A percentile compares a stretch with the other conserved stretches of the same genome.
phyloP scores from a whole-genome alignment of 306 rosid species.

The Citrullus amarus region DNA sequence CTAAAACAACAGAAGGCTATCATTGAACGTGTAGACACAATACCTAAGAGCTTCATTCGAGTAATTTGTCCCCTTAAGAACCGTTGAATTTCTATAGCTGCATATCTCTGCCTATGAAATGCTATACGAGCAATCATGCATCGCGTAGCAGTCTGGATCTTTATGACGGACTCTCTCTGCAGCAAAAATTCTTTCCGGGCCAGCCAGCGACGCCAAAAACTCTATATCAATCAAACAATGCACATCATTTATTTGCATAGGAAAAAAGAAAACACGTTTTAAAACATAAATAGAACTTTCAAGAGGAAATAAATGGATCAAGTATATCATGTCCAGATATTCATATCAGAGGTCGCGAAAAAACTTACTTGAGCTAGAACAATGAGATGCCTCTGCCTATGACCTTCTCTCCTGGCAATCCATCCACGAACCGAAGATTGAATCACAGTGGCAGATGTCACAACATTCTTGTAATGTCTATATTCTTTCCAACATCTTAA shows the following conservation, averaged over 20 bases:
- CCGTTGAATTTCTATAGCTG: slow-evolving; percentile 54
- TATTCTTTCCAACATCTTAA: slow-evolving; percentile 43
- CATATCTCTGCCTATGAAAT: slow-evolving; percentile 32
- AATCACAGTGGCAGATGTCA: slow-evolving; percentile 39
- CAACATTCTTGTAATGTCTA: slow-evolving; percentile 28
- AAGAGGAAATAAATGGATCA: not conserved
- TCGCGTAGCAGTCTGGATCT: slow-evolving; percentile 46
- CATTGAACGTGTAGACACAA: not conserved
- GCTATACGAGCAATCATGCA: slow-evolving; percentile 30
- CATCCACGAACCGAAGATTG: slow-evolving; percentile 62
- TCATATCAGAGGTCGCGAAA: not conserved
- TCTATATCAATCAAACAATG: slow-evolving; percentile 27
- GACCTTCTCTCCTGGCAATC: slow-evolving; percentile 43
- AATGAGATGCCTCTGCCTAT: slow-evolving; percentile 31
- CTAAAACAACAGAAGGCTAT: not conserved
- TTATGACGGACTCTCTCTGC: slow-evolving; percentile 40
- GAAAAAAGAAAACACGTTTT: not conserved
- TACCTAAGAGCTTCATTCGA: slow-evolving; percentile 61
- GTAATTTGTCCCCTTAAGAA: slow-evolving; percentile 52
- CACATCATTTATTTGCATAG: not conserved
- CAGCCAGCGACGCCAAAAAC: slow-evolving; percentile 57
- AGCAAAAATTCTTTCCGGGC: slow-evolving; percentile 33
- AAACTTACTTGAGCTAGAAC: slow-evolving; percentile 60
- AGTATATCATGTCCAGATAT: slow-evolving; percentile 9
- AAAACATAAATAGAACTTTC: not conserved